Evolutionary conservation across 116 monocot species (phyloP).

Genomic region (Iris pallida): DNA sequence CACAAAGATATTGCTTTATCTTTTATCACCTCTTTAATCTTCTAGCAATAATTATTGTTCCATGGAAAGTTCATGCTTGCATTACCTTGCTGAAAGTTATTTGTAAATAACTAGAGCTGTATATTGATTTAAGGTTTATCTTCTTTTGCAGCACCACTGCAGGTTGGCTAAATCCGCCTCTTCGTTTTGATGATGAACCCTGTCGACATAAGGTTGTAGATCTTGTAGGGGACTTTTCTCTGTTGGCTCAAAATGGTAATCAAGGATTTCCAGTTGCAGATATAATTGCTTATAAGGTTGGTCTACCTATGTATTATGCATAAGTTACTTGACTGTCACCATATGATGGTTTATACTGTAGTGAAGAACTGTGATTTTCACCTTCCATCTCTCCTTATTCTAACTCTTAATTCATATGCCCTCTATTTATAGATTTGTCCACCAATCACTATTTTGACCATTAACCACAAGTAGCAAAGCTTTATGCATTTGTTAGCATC

Average conservation of each 20-base stretch:
- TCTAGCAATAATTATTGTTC: too few relatives aligned
- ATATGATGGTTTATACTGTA: too few relatives aligned
- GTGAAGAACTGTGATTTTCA: background rate
- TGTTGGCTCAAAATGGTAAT: conserved; percentile 69
- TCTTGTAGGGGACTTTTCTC: conserved; percentile 89
- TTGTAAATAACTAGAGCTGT: too few relatives aligned
- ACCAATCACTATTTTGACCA: background rate
- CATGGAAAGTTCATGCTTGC: too few relatives aligned
- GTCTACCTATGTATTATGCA: background rate
- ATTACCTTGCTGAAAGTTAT: too few relatives aligned
- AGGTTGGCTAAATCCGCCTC: conserved; percentile 90
- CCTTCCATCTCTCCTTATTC: background rate
- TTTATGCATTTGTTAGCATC: too few relatives aligned
- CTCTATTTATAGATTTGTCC: background rate
- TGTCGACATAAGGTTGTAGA: conserved; percentile 90
- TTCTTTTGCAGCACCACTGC: conserved; percentile 37
- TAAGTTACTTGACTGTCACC: too few relatives aligned
- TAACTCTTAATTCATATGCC: background rate
- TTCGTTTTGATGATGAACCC: conserved; percentile 75
- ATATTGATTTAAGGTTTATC: background rate
- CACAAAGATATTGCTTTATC: too few relatives aligned
- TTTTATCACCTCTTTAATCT: too few relatives aligned
- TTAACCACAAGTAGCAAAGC: background rate
- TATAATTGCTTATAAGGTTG: conserved; percentile 84
- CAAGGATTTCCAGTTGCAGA: conserved; percentile 81